A percentile compares a stretch with the other conserved stretches of the same genome.
Conservation (phyloP, 108 stramenopile genomes). For the Fistulifera solaris region DNA sequence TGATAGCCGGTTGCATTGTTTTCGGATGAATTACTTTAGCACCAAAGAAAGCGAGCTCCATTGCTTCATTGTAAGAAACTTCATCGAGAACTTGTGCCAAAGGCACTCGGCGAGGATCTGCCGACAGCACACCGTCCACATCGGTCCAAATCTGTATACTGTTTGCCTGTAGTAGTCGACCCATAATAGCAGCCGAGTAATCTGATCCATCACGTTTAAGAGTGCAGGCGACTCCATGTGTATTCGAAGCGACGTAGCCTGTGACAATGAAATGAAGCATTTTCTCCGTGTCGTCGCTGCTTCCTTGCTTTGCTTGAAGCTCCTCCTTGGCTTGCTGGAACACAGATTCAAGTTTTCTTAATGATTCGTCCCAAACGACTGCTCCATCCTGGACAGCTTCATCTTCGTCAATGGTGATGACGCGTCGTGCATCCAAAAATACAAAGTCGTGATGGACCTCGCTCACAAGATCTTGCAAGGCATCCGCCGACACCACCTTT, state of each 20-base stretch:
- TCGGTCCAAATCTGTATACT: constrained; percentile 85
- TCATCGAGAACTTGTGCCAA: constrained; percentile 51
- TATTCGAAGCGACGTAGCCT: constrained; percentile 86
- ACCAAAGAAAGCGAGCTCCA: constrained; percentile 91
- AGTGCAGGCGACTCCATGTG: constrained; percentile 79
- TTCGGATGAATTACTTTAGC: constrained; percentile 89
- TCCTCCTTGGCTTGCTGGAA: constrained; percentile 17
- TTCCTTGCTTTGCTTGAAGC: constrained; percentile 7
- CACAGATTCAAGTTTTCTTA: constrained; percentile 30
- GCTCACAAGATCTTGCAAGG: neutral
- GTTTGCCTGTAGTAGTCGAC: constrained; percentile 55
- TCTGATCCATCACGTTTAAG: constrained; percentile 83
- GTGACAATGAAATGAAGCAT: constrained; percentile 70
- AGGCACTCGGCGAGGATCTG: constrained; percentile 84
- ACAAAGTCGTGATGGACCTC: constrained; percentile 26
- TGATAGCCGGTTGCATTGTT: constrained; percentile 79
- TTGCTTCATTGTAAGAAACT: constrained; percentile 85
- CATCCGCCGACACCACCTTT: neutral
- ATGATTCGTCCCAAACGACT: constrained; percentile 51
- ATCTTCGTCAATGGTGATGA: constrained; percentile 68
- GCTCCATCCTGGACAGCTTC: constrained; percentile 61
- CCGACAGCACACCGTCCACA: constrained; percentile 59
- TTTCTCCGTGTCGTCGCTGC: neutral
- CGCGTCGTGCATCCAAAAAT: constrained; percentile 73
- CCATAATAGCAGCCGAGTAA: constrained; percentile 87